phyloP scores from a whole-genome alignment of 2,329 filamentous ascomycete genomes.

The Epichloe gansuensis region DNA sequence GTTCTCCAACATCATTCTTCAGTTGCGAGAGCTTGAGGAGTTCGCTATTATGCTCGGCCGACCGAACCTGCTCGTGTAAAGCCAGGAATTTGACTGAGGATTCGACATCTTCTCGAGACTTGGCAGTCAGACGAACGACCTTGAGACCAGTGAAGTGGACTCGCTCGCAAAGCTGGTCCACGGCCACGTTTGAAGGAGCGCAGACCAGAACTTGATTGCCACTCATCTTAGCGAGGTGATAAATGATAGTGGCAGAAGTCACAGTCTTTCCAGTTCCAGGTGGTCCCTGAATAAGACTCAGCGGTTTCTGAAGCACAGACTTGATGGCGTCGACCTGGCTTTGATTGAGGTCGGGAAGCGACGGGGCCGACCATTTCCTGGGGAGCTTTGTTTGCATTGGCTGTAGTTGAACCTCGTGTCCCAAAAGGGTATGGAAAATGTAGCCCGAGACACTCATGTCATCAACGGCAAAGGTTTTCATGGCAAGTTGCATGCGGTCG shows the following conservation, averaged over 20 bases:
- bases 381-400: slow-evolving; percentile 94
- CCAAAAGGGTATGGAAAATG: slow-evolving; percentile 93
- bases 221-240: slow-evolving; percentile 90
- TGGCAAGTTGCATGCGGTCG: slow-evolving; percentile 96
- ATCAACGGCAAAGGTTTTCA: slow-evolving; percentile 97
- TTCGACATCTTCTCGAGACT: slow-evolving; percentile 96
- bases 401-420: slow-evolving; percentile 85
- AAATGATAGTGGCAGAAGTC: slow-evolving; percentile 96
- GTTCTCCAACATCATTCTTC: slow-evolving; percentile 80
- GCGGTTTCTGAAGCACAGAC: slow-evolving; percentile 81
- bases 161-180: slow-evolving; percentile 95
- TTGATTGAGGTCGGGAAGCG: slow-evolving; percentile 84
- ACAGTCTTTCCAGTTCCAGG: slow-evolving; percentile 98
- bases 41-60: slow-evolving; percentile 94
- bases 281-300: slow-evolving; percentile 92
- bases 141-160: slow-evolving; percentile 92
- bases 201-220: slow-evolving; percentile 92
- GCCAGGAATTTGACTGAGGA: slow-evolving; percentile 95
- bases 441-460: slow-evolving; percentile 98
- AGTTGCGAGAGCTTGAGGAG: slow-evolving; percentile 85
- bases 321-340: slow-evolving; percentile 96
- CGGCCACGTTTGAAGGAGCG: slow-evolving; percentile 94
- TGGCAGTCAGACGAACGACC: slow-evolving; percentile 94
- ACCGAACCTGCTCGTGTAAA: slow-evolving; percentile 90
- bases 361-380: slow-evolving; percentile 92